phyloP scores from a whole-genome alignment of 345 rosid species.

The Eucalyptus leucophloia region DNA sequence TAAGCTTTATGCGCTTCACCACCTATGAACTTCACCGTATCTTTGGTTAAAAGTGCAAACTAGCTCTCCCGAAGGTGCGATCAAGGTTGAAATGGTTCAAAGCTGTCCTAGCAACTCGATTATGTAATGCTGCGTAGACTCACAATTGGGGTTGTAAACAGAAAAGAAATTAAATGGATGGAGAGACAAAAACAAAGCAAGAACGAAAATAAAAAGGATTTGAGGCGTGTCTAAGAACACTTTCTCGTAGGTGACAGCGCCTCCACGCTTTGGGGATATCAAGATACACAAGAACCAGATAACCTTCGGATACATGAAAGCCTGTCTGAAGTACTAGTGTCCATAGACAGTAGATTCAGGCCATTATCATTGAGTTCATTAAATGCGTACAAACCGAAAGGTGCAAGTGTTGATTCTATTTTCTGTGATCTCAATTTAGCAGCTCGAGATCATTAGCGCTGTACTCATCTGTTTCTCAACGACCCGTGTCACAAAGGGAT shows the following conservation, averaged over 20 bases:
- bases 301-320: background rate
- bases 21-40: background rate
- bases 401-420: background rate
- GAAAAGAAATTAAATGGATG: background rate
- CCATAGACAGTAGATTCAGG: background rate
- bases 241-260: background rate
- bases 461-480: background rate
- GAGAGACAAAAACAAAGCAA: background rate
- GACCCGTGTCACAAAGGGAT: background rate
- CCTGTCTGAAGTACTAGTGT: background rate
- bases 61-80: background rate
- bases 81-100: background rate
- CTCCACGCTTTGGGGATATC: background rate
- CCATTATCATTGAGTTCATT: background rate
- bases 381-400: background rate
- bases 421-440: background rate
- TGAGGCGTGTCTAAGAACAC: background rate
- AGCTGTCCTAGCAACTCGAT: background rate
- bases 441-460: background rate
- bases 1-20: background rate
- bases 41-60: background rate
- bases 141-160: background rate
- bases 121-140: background rate
- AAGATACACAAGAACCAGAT: background rate
- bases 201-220: background rate